Evolutionary conservation across 1,139 yeast genomes (phyloP).

Genomic region (Yamadazyma siamensis): DNA sequence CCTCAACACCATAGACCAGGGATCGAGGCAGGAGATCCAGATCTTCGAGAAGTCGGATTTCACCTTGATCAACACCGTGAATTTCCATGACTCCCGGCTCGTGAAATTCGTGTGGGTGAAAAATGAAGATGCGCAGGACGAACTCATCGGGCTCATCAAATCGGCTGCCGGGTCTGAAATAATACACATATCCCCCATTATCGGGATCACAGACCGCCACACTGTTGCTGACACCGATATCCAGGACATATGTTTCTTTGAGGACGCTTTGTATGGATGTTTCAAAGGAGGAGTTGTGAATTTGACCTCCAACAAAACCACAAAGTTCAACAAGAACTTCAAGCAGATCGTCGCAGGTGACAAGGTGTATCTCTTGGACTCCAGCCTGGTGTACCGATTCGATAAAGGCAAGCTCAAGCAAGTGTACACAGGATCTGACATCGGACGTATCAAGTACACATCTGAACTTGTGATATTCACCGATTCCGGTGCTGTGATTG

Average conservation of each 20-base stretch:
- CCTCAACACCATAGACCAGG: conserved; percentile 7
- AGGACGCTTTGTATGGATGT: conserved; percentile 13
- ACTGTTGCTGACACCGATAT: conserved; percentile 8
- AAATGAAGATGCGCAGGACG: conserved; percentile 4
- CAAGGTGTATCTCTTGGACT: conserved; percentile 5
- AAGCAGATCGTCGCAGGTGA: conserved; percentile 4
- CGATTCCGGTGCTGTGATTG: conserved; percentile 5
- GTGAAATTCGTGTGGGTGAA: conserved; percentile 6
- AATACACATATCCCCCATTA: conserved; percentile 12
- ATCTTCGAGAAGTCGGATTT: conserved; percentile 13
- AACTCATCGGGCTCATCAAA: conserved; percentile 7
- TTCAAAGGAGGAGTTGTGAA: conserved; percentile 13
- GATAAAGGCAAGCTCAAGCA: conserved; percentile 4
- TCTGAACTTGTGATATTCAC: conserved; percentile 8
- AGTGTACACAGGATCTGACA: not conserved
- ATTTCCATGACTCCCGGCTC: conserved; percentile 2
- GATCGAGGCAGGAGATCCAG: conserved; percentile 9
- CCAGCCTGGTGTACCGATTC: conserved; percentile 3
- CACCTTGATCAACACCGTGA: conserved; percentile 12
- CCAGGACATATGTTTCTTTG: conserved; percentile 9
- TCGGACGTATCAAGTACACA: conserved; percentile 4
- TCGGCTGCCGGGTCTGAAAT: conserved; percentile 2
- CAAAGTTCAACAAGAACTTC: conserved; percentile 6
- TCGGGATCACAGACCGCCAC: conserved; percentile 11
- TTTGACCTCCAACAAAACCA: conserved; percentile 5